Percentiles rank a stretch among this genome's conserved stretches.
Conservation (phyloP, 2,329 filamentous ascomycete species). For the Monilinia laxa region DNA sequence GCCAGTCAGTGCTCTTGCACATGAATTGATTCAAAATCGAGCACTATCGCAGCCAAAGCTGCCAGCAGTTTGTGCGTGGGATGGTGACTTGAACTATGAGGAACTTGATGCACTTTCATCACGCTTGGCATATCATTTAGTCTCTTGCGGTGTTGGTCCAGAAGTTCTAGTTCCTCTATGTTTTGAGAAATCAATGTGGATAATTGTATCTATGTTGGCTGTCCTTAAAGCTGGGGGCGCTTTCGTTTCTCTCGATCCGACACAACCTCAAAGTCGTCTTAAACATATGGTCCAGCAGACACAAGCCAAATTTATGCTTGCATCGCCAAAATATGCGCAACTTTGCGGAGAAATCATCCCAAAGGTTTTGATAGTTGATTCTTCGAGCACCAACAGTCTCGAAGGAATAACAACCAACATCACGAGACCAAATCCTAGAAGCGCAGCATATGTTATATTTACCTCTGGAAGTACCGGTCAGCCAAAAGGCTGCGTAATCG, state of each 20-base stretch:
- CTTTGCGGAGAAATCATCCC: no score
- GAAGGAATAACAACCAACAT: no score
- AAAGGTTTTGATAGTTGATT: no score
- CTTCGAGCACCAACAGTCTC: no score
- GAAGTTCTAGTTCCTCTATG: slow-evolving; percentile 32
- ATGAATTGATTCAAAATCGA: slow-evolving; percentile 28
- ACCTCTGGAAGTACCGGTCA: slow-evolving; percentile 34
- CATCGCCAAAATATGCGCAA: slow-evolving; percentile 13
- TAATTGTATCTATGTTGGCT: slow-evolving; percentile 34
- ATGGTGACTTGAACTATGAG: slow-evolving; percentile 32
- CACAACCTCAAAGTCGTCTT: slow-evolving; percentile 22
- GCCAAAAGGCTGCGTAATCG: slow-evolving; percentile 28
- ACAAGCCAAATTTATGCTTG: slow-evolving; percentile 23
- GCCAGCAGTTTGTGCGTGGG: slow-evolving; percentile 33
- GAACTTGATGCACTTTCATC: slow-evolving; percentile 30
- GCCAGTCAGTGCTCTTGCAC: slow-evolving; percentile 25
- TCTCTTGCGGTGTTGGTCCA: slow-evolving; percentile 27
- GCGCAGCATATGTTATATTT: slow-evolving; percentile 19
- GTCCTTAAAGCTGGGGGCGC: slow-evolving; percentile 36
- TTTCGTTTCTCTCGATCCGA: slow-evolving; percentile 37
- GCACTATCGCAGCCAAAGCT: slow-evolving; percentile 19
- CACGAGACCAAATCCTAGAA: neutral
- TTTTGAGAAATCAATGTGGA: slow-evolving; percentile 37
- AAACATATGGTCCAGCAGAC: slow-evolving; percentile 21
- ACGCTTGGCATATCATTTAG: slow-evolving; percentile 27